These are phyloP conservation scores for Zoysia japonica DNA, from an alignment of 176 grass and related monocot genomes.

Conservation along the genomic window DNA sequence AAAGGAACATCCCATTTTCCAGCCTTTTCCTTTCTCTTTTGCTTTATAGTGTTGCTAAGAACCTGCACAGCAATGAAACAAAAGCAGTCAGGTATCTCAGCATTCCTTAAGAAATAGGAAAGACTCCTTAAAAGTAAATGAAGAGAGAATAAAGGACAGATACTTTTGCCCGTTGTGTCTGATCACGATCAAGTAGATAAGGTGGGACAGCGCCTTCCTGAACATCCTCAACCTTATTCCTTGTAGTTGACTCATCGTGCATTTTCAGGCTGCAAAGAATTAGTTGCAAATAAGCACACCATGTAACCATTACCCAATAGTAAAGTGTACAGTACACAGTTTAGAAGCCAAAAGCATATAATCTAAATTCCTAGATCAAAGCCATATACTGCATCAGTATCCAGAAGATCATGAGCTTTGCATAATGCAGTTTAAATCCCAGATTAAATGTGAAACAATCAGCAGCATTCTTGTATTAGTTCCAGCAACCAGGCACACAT, in stretches of 20 bases:
- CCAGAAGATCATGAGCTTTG: background rate
- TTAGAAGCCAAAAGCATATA: background rate
- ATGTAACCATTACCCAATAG: background rate
- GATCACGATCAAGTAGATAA: constrained; percentile 91
- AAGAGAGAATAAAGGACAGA: background rate
- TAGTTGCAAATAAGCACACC: background rate
- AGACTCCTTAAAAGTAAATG: background rate
- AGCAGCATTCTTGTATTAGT: background rate
- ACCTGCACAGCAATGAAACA: constrained; percentile 43
- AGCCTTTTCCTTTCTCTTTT: constrained; percentile 89
- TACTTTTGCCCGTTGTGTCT: constrained; percentile 81
- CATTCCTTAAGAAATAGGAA: background rate
- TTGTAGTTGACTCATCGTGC: constrained; percentile 82
- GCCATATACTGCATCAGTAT: background rate
- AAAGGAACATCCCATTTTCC: constrained; percentile 91
- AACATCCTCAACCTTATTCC: constrained; percentile 78
- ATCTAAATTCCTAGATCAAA: background rate
- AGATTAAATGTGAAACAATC: background rate
- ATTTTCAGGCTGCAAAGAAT: constrained; percentile 67
- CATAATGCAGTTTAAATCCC: background rate
- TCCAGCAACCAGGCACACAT: background rate
- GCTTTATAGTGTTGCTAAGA: constrained; percentile 81
- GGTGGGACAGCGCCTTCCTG: constrained; percentile 78
- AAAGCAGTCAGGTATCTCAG: background rate
- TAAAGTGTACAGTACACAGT: background rate